A percentile compares a stretch with the other conserved stretches of the same genome.
phyloP scores from a whole-genome alignment of 192 early-diverging fungal genomes.

The Umbelopsis ramanniana region DNA sequence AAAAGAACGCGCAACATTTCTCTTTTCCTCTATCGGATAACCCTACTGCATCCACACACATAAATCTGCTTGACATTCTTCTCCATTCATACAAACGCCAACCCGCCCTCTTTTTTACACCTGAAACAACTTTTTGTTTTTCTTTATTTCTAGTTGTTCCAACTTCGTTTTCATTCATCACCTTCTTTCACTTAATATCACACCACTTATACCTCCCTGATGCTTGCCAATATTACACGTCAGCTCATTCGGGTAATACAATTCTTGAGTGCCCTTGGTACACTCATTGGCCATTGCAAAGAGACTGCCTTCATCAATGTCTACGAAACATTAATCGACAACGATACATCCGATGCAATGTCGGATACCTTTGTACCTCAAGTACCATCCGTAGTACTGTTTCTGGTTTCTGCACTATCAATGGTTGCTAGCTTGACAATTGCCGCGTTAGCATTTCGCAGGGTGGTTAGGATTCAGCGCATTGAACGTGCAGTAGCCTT shows the following conservation, averaged over 20 bases:
- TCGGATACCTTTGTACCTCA: not conserved
- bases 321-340: not conserved
- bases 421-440: not conserved
- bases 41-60: too few species aligned
- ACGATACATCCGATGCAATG: not conserved
- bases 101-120: not conserved
- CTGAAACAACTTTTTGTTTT: not conserved
- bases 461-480: not conserved
- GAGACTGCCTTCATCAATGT: not conserved
- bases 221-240: not conserved
- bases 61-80: not conserved
- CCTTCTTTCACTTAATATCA: not conserved
- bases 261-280: not conserved
- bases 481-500: not conserved
- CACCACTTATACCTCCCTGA: not conserved
- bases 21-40: not conserved
- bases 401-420: not conserved
- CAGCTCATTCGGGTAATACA: conserved; percentile 2
- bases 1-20: not conserved
- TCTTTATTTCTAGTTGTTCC: not conserved
- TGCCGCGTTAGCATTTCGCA: not conserved
- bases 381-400: not conserved
- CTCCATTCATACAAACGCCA: not conserved
- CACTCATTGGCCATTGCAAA: not conserved
- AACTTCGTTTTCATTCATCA: not conserved